Conservation (phyloP, 1,284 basidiomycete species). For the Ganoderma meredithae region DNA sequence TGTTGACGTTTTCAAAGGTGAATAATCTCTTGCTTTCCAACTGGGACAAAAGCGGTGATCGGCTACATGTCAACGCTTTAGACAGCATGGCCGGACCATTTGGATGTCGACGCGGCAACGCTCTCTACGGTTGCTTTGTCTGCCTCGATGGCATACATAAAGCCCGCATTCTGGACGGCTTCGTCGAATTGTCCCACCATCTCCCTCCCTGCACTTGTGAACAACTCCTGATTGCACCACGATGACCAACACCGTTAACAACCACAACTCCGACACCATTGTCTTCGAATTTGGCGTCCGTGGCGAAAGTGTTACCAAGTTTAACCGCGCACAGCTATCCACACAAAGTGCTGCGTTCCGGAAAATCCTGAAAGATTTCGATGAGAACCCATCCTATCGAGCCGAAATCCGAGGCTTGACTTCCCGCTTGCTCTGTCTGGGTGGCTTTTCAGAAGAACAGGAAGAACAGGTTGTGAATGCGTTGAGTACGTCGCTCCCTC, state of each 20-base stretch:
- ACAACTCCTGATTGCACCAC: neutral
- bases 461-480: neutral
- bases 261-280: neutral
- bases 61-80: neutral
- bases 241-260: neutral
- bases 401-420: neutral
- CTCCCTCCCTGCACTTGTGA: neutral
- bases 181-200: neutral
- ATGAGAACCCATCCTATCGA: neutral
- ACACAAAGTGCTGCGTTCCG: neutral
- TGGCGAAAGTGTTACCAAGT: neutral
- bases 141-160: neutral
- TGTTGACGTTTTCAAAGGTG: neutral
- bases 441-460: neutral
- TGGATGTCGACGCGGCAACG: neutral
- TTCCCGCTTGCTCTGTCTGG: neutral
- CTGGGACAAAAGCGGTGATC: neutral
- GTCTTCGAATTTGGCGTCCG: conserved; percentile 1
- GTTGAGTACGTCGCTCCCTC: neutral
- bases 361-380: neutral
- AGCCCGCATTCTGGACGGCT: neutral
- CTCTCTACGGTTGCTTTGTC: neutral
- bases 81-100: neutral
- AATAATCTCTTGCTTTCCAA: neutral
- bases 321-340: neutral